These are phyloP conservation scores for Phytophthora tentaculata DNA, from an alignment of 352 stramenopile genomes.

Conservation along the genomic window DNA sequence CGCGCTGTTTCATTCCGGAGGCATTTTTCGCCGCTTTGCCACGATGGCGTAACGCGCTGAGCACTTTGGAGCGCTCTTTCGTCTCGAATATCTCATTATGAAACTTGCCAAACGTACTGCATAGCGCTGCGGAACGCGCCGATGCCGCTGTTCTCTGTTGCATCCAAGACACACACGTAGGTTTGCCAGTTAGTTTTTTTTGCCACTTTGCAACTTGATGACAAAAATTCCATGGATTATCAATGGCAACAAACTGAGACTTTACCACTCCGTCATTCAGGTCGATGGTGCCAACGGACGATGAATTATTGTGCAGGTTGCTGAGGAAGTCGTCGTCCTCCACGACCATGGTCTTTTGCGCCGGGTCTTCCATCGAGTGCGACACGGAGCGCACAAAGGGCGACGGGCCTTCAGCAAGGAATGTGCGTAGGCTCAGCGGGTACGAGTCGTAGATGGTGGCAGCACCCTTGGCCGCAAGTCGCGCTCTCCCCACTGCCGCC, in stretches of 20 bases:
- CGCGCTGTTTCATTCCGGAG: constrained; percentile 26
- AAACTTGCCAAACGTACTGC: constrained; percentile 73
- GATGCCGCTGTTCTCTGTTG: constrained; percentile 14
- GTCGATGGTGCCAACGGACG: constrained; percentile 32
- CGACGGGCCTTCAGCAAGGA: constrained; percentile 23
- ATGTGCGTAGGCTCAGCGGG: constrained; percentile 54
- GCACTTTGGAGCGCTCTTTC: constrained; percentile 74
- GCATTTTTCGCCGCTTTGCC: constrained; percentile 44
- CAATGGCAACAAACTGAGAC: constrained; percentile 7
- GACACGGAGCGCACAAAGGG: constrained; percentile 39
- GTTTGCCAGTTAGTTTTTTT: constrained; percentile 10
- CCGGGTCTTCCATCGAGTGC: constrained; percentile 29
- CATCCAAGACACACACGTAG: constrained; percentile 8
- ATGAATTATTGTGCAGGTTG: constrained; percentile 38
- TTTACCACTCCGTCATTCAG: constrained; percentile 27
- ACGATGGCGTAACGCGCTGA: constrained; percentile 78
- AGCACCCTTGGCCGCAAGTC: constrained; percentile 19
- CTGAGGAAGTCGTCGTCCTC: constrained; percentile 38
- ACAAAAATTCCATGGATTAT: constrained; percentile 4
- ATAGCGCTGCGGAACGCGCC: constrained; percentile 36
- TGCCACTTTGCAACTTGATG: constrained; percentile 10
- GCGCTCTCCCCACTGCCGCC: constrained; percentile 16
- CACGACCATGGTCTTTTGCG: constrained; percentile 22
- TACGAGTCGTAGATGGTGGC: constrained; percentile 77
- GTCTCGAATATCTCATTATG: constrained; percentile 81